Base-by-base conservation (phyloP, 2,329 filamentous ascomycete genomes). In the Geosmithia morbida region DNA sequence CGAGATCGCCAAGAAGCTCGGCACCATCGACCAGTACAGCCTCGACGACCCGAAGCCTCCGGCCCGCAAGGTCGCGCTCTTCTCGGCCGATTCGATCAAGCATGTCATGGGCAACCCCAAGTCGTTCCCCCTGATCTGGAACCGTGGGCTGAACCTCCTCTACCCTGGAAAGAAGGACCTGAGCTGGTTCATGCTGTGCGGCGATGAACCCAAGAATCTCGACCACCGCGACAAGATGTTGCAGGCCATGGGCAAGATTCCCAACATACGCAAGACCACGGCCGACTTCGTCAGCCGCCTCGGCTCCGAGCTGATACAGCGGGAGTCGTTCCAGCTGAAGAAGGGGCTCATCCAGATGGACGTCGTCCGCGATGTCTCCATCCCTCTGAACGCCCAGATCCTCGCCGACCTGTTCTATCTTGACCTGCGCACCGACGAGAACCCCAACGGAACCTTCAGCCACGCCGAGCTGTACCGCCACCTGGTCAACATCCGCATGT, bases 331-430 rank as follows among this genome's bases (percentile, higher is more conserved):
- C 48, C 55, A 50, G 22, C 49, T 69, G 17, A 55, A 55, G 46
- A 53, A 62, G 37, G 64, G 61, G 0, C 59, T 68, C 1, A 55
- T 61, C 49, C 66, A 69, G 51, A 56, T 69, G 26, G 66, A 69
- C 44, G 51, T 69, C 18, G 59, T 69, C 47, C 64, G 66, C 13
- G 75, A 80, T 45, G 70, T 82, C 14, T 75, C 74, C 16, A 79
- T 81, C 50, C 72, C 79, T 11, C 64, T 74, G 1, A 77, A 76
- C 4, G 69, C 76, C 2, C 63, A 70, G 42, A 70, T 75, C 55
- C 66, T 78, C 1, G 69, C 74, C 0, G 71, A 78, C 41, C 61
- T 76, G 13, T 77, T 79, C 57, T 76, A 75, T 46, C 64, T 80
- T 33, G 78, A 79, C 2, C 54, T 82, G 29, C 75, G 76, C 52